A percentile compares a stretch with the other conserved stretches of the same genome.
These are phyloP conservation scores for Hymenoscyphus fraxineus DNA, from an alignment of 2,329 filamentous ascomycete genomes.

Conservation along the genomic window DNA sequence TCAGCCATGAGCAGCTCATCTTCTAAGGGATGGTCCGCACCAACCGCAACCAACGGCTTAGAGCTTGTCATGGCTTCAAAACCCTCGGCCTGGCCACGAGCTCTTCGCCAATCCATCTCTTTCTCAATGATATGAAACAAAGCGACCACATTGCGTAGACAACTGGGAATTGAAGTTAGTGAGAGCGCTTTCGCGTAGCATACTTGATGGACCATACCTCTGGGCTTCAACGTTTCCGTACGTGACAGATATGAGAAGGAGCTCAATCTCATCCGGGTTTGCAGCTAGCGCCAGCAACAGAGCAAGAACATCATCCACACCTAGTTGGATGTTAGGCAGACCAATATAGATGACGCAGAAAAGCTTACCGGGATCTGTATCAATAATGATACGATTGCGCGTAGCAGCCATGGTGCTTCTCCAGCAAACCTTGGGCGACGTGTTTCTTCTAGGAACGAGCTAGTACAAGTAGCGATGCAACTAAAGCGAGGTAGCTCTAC, in stretches of 20 bases:
- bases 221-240: slow-evolving; percentile 91
- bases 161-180: slow-evolving; percentile 46
- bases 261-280: slow-evolving; percentile 77
- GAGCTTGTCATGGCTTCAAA: slow-evolving; percentile 68
- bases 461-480: too few species aligned
- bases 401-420: slow-evolving; percentile 51
- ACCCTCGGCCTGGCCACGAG: slow-evolving; percentile 61
- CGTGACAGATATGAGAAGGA: slow-evolving; percentile 81
- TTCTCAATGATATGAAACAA: slow-evolving; percentile 90
- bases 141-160: slow-evolving; percentile 81
- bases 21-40: slow-evolving; percentile 79
- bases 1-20: slow-evolving; percentile 77
- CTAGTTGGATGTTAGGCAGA: slow-evolving; percentile 39
- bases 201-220: slow-evolving; percentile 54
- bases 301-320: slow-evolving; percentile 87
- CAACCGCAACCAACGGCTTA: slow-evolving; percentile 83
- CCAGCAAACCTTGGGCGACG: neutral
- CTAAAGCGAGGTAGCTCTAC: neutral
- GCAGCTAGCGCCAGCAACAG: slow-evolving; percentile 82
- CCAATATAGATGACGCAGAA: neutral
- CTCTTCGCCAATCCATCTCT: slow-evolving; percentile 78
- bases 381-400: slow-evolving; percentile 81
- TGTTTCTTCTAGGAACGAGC: neutral
- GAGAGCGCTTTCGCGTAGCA: neutral
- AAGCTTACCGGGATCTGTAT: slow-evolving; percentile 77